Evolutionary conservation across 176 grass and related monocot genomes (phyloP), one percentile per base, ranked within the genome.

Genomic region (Carex pumila): DNA sequence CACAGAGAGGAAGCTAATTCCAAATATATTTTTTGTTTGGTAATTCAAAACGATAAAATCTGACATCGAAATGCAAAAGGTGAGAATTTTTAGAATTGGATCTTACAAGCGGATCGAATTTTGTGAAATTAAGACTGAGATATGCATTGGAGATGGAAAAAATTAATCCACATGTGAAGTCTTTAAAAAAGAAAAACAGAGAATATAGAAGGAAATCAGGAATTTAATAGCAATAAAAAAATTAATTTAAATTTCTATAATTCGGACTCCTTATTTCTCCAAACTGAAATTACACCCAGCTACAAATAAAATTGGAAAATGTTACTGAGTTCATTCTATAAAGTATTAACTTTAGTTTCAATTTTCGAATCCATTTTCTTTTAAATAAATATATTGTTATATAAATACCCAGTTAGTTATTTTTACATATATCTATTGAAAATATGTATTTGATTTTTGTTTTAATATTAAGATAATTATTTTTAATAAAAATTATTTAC

Each of bases 41-140:
- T 75, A 75, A 53, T 75, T 75, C 19, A 53, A 69, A 29, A 74
- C 45, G 71, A 53, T 74, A 67, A 67, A 13, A 70, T 71, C 36
- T 71, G 36, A 45, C 36, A 71, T 71, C 9, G 67, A 74, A 52
- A 74, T 74, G 71, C 43, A 21, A 53, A 74, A 53, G 22, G 36
- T 45, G 67, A 71, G 14, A 71, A 15, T 5, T 66, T 66, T 66
- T 36, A 66, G 30, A 66, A 68, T 32, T 34, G 13, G 1, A 64
- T 31, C 21, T 64, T 30, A 31, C 41, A 73, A 50, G n/a, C 1
- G 21, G 41, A 0, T 37, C 36, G 36, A 49, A 73, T 22, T 47
- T 73, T 73, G 41, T 73, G 10, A 25, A 73, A 39, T 39, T 39
- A 39, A 50, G 19, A 53, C 45, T 14, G 71, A 69, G 43, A 74